Base-by-base conservation (phyloP, 192 early-diverging fungal species). In the Funneliformis geosporum region DNA sequence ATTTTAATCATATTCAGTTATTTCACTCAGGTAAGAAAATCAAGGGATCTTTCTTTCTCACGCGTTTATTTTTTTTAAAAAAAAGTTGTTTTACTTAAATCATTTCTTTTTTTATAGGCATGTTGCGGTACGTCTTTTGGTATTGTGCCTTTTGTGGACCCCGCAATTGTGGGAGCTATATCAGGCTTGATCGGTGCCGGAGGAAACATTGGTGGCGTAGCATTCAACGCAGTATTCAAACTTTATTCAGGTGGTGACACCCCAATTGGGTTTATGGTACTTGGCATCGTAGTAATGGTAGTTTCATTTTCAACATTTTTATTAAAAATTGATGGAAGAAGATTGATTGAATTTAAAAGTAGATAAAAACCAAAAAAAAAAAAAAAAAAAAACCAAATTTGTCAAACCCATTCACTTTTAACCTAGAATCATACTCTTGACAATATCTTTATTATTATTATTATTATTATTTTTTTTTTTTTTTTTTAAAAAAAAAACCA, bases 111-210 rank as follows among this genome's bases (percentile, higher is more conserved):
- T 60, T n/a, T 16, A 16, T 25, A 77, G 82, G 82, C 88, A 7
- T 83, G 84, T 40, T 87, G 86, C 68, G 91, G 91, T 2, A 79
- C 91, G 21, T 89, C 88, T 60, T 92, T 88, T 73, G 88, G 82
- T 66, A 81, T 92, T 33, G 91, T 92, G 18, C 90, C 91, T n/a
- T 89, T 83, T 76, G 82, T 89, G 23, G 85, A 85, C 61, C 83
- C 86, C 2, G 65, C 43, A 23, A 82, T 80, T 40, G 84, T 78
- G 62, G 91, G 91, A 10, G 74, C 80, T 4, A 83, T 85, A 2
- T 86, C 87, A 28, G 91, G 91, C 12, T 81, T 92, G 38, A 80
- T 92, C 66, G 91, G 91, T 18, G 89, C 91, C 11, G 88, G 87
- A 25, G 91, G 91, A 28, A 92, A 85, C 61, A 12, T 89, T 28